phyloP scores from a whole-genome alignment of 768 basidiomycete species.

The Pleurotus eryngii region DNA sequence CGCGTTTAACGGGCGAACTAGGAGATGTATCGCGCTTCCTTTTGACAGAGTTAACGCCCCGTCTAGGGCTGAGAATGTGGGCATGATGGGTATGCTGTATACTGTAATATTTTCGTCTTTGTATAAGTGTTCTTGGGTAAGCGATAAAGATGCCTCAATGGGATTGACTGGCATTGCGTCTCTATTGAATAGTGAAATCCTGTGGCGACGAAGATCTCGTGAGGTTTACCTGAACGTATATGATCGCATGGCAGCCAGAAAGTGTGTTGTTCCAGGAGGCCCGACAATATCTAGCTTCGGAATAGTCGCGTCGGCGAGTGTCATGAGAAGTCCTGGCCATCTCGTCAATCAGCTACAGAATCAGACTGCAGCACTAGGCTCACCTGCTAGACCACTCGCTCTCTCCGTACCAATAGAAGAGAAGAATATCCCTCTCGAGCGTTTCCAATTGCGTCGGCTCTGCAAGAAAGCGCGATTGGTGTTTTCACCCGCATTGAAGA shows the following conservation, averaged over 20 bases:
- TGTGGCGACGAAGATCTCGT: neutral
- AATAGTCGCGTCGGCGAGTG: slow-evolving; percentile 68
- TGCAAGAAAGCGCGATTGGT: slow-evolving; percentile 73
- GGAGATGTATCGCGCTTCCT: slow-evolving; percentile 43
- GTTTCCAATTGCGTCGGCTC: slow-evolving; percentile 61
- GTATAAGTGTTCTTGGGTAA: slow-evolving; percentile 43
- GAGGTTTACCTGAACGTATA: slow-evolving; percentile 61
- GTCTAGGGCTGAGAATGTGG: slow-evolving; percentile 3
- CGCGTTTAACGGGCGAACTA: slow-evolving; percentile 34
- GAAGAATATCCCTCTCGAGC: slow-evolving; percentile 68
- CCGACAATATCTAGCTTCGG: slow-evolving; percentile 60
- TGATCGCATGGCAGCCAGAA: slow-evolving; percentile 65
- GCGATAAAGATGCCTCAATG: slow-evolving; percentile 34
- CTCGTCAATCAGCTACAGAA: no score
- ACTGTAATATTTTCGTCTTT: slow-evolving; percentile 63
- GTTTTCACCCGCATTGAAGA: slow-evolving; percentile 87
- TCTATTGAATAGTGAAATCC: slow-evolving; percentile 27
- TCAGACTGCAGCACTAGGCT: slow-evolving; percentile 9
- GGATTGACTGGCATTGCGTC: slow-evolving; percentile 47
- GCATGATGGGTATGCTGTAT: slow-evolving; percentile 52
- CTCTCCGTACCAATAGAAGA: slow-evolving; percentile 62
- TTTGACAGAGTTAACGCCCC: slow-evolving; percentile 17
- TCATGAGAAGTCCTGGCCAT: slow-evolving; percentile 68
- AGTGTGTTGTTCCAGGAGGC: slow-evolving; percentile 70
- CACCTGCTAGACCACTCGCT: slow-evolving; percentile 73